Percentiles rank a stretch among this genome's conserved stretches.
Evolutionary conservation across 805 yeast species (phyloP).

Genomic region (Starmerella bombi): DNA sequence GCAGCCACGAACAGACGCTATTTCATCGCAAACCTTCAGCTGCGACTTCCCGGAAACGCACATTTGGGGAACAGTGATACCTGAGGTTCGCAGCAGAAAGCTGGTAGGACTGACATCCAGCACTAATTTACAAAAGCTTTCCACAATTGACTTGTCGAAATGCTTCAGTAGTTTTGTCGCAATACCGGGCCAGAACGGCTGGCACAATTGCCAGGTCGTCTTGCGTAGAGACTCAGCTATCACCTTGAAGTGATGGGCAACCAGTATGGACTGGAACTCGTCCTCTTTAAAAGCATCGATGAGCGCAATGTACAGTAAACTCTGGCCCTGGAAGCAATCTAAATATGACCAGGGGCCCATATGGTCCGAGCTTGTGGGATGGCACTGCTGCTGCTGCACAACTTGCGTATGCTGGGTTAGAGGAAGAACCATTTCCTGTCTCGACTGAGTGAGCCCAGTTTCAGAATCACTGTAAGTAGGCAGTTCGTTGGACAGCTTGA

Average conservation of each 20-base stretch:
- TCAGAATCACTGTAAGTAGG: not conserved
- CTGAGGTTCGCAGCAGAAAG: constrained; percentile 55
- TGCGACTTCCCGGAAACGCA: constrained; percentile 44
- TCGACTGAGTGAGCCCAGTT: not conserved
- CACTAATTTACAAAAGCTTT: constrained; percentile 49
- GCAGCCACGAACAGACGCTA: constrained; percentile 41
- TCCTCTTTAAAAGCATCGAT: constrained; percentile 52
- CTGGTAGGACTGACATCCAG: constrained; percentile 43
- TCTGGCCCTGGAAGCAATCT: constrained; percentile 13
- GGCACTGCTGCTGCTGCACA: not conserved
- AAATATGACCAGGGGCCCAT: constrained; percentile 7
- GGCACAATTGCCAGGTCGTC: constrained; percentile 66
- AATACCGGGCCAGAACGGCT: constrained; percentile 49
- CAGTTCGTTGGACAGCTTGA: not conserved
- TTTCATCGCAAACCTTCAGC: constrained; percentile 45
- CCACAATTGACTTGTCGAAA: constrained; percentile 39
- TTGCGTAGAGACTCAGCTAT: constrained; percentile 43
- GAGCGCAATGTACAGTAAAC: constrained; percentile 34
- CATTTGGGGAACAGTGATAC: constrained; percentile 64
- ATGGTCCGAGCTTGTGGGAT: not conserved
- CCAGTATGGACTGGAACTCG: constrained; percentile 50
- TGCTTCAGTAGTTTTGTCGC: constrained; percentile 12
- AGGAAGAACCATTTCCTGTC: not conserved
- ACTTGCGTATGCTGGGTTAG: not conserved
- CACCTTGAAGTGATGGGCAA: constrained; percentile 47